Evolutionary conservation across 805 yeast genomes (phyloP).

Genomic region (Myxozyma monticola): DNA sequence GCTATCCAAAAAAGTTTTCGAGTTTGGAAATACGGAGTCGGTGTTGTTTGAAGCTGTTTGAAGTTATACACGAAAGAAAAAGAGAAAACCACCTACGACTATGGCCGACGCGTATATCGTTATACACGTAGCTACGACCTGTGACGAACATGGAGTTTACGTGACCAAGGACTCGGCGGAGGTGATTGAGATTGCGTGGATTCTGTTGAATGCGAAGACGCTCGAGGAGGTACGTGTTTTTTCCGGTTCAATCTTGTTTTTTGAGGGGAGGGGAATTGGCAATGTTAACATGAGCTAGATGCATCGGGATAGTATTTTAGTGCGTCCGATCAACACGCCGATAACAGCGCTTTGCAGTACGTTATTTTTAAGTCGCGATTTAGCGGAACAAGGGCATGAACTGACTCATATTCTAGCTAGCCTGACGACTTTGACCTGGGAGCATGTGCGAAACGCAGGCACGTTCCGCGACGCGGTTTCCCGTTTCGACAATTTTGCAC

Average conservation of each 20-base stretch:
- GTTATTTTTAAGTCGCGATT: slow-evolving; percentile 1
- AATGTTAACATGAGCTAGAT: slow-evolving; percentile 22
- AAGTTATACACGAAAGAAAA: too few relatives aligned
- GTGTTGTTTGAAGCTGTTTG: too few relatives aligned
- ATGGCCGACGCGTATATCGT: slow-evolving; percentile 62
- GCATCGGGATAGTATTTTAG: slow-evolving; percentile 49
- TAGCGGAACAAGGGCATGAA: neutral
- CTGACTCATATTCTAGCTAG: slow-evolving; percentile 37
- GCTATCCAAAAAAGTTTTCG: too few relatives aligned
- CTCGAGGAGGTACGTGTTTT: slow-evolving; percentile 41
- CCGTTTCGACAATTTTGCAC: slow-evolving; percentile 50
- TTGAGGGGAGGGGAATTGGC: neutral
- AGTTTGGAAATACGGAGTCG: too few relatives aligned
- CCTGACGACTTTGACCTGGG: slow-evolving; percentile 59
- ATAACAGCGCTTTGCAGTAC: slow-evolving; percentile 50
- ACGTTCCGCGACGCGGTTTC: slow-evolving; percentile 63
- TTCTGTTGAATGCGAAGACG: slow-evolving; percentile 55
- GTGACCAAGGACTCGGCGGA: slow-evolving; percentile 68
- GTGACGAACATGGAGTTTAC: slow-evolving; percentile 61
- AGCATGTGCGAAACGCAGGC: slow-evolving; percentile 56
- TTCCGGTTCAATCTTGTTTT: neutral
- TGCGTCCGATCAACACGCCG: slow-evolving; percentile 65
- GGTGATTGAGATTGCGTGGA: slow-evolving; percentile 68
- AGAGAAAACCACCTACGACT: too few relatives aligned
- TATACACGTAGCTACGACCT: slow-evolving; percentile 62